phyloP scores from a whole-genome alignment of 805 yeast species.

The Lachancea kluyveri region DNA sequence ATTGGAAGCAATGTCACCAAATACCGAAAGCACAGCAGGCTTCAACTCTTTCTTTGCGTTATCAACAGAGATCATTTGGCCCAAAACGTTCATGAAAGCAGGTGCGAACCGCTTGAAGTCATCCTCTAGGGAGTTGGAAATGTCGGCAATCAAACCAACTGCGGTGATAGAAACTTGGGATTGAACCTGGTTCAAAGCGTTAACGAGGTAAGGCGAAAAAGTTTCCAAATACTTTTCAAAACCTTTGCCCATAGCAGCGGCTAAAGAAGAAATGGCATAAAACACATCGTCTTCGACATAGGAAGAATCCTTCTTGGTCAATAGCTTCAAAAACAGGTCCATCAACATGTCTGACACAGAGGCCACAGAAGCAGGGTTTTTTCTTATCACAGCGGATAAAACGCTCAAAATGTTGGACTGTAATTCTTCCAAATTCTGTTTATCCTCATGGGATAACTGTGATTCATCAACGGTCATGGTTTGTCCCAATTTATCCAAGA shows the following conservation, averaged over 20 bases:
- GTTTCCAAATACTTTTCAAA: constrained; percentile 75
- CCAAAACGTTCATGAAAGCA: constrained; percentile 78
- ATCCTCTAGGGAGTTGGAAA: constrained; percentile 79
- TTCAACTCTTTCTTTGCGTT: constrained; percentile 73
- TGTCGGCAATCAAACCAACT: constrained; percentile 91
- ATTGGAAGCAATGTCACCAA: constrained; percentile 92
- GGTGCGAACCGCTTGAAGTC: constrained; percentile 68
- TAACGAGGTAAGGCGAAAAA: constrained; percentile 75
- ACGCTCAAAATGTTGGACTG: constrained; percentile 76
- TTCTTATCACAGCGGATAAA: constrained; percentile 76
- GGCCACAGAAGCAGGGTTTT: constrained; percentile 60
- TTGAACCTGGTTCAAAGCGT: constrained; percentile 76
- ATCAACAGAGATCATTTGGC: constrained; percentile 59
- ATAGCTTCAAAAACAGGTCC: constrained; percentile 71
- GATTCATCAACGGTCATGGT: constrained; percentile 59
- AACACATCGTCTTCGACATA: constrained; percentile 88
- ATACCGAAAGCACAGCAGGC: constrained; percentile 84
- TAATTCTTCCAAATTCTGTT: constrained; percentile 75
- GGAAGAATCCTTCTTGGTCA: constrained; percentile 58
- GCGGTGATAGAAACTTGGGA: constrained; percentile 83
- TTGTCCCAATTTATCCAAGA: constrained; percentile 62
- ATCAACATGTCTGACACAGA: constrained; percentile 77
- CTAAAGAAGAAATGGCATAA: constrained; percentile 85
- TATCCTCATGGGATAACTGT: constrained; percentile 61
- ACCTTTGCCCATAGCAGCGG: constrained; percentile 65